Conservation (phyloP, 495 filamentous ascomycete species). For the Aspergillus avenaceus region DNA sequence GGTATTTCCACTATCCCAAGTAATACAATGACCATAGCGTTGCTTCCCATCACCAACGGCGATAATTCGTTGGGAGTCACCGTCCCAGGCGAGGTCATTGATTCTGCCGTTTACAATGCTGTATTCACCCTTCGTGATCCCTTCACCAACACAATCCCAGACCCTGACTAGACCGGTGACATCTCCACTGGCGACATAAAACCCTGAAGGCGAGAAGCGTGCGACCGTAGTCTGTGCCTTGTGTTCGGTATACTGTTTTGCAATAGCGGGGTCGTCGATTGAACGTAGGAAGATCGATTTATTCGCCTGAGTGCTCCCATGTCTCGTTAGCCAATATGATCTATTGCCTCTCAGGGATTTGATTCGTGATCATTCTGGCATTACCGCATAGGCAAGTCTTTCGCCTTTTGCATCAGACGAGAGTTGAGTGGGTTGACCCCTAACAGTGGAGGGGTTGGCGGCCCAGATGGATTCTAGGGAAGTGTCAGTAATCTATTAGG, state of each 20-base stretch:
- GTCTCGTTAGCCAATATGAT: conserved; percentile 9
- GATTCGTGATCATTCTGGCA: conserved; percentile 18
- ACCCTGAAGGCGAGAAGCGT: conserved; percentile 90
- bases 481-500: conserved; percentile 4
- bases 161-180: conserved; percentile 76
- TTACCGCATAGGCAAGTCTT: conserved; percentile 90
- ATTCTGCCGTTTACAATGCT: conserved; percentile 91
- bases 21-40: conserved; percentile 89
- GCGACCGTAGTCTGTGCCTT: conserved; percentile 85
- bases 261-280: conserved; percentile 79
- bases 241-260: conserved; percentile 87
- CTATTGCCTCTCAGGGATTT: background rate
- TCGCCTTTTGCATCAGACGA: conserved; percentile 89
- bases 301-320: conserved; percentile 64
- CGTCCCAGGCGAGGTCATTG: conserved; percentile 96
- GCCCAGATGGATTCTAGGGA: conserved; percentile 66
- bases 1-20: conserved; percentile 90
- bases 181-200: conserved; percentile 94
- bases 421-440: conserved; percentile 85
- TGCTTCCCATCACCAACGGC: conserved; percentile 95
- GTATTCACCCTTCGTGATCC: conserved; percentile 74
- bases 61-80: conserved; percentile 92
- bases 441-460: conserved; percentile 73
- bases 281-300: conserved; percentile 94
- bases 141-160: conserved; percentile 70